A percentile compares a stretch with the other conserved stretches of the same genome.
Conservation (phyloP, 176 grass and related monocot genomes). For the Neostapfia colusana region DNA sequence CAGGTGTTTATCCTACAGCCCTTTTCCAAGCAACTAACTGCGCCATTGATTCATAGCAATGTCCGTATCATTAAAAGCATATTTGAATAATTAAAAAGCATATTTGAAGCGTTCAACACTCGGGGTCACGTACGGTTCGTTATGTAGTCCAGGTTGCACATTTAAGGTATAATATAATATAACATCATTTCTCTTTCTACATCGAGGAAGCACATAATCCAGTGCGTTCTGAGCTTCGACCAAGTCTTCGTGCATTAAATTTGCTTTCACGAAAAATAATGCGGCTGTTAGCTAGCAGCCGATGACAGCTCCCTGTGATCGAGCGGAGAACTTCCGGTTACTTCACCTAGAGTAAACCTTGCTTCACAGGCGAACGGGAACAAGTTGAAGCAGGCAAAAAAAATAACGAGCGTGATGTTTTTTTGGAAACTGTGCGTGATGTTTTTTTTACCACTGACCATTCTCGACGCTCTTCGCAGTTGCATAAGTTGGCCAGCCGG, state of each 20-base stretch:
- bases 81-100: neutral
- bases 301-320: neutral
- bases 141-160: neutral
- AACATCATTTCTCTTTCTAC: neutral
- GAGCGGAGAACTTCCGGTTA: neutral
- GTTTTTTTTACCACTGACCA: neutral
- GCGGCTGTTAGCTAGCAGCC: neutral
- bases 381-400: neutral
- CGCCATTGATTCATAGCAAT: neutral
- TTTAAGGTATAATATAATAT: neutral
- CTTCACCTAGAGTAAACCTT: neutral
- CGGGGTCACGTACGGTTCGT: neutral
- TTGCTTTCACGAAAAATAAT: neutral
- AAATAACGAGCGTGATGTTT: neutral
- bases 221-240: neutral
- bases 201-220: no score
- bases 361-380: neutral
- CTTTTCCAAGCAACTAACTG: neutral
- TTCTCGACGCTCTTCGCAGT: neutral
- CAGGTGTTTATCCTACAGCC: neutral
- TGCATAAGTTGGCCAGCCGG: neutral
- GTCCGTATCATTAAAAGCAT: neutral
- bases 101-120: conserved; percentile 7
- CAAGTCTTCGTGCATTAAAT: neutral
- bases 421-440: no score